A percentile compares a stretch with the other conserved stretches of the same genome.
These are phyloP conservation scores for Podospora pseudoanserina DNA, from an alignment of 495 filamentous ascomycete genomes.

Conservation along the genomic window DNA sequence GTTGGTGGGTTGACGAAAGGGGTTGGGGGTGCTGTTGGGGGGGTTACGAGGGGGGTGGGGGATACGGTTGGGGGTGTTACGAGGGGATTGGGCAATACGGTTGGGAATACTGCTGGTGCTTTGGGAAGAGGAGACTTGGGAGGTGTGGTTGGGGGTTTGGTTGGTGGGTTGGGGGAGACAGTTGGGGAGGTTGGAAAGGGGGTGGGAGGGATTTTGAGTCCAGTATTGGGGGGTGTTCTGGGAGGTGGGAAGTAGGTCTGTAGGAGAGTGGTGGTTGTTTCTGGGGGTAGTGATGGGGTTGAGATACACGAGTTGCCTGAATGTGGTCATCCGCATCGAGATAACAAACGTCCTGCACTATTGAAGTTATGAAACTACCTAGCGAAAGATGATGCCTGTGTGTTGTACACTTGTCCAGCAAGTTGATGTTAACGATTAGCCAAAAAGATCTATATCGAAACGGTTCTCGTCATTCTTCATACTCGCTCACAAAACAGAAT, in stretches of 20 bases:
- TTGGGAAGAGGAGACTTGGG: constrained; percentile 25
- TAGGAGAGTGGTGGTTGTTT: background rate
- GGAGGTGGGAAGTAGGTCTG: background rate
- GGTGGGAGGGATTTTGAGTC: constrained; percentile 6
- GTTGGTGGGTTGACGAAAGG: constrained; percentile 3
- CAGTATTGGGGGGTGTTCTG: constrained; percentile 5
- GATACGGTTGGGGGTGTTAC: constrained; percentile 13
- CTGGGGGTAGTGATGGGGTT: background rate
- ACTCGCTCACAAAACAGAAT: no score
- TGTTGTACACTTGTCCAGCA: no score
- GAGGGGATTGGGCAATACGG: constrained; percentile 15
- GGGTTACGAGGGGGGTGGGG: constrained; percentile 6
- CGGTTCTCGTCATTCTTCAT: no score
- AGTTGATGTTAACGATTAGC: no score
- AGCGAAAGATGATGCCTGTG: no score
- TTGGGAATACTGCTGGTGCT: constrained; percentile 24
- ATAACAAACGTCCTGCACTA: no score
- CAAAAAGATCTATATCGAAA: no score
- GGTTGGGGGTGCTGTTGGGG: background rate
- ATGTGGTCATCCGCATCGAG: no score
- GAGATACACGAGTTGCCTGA: background rate
- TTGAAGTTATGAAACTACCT: no score
- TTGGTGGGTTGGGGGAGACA: constrained; percentile 25
- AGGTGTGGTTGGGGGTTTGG: constrained; percentile 24
- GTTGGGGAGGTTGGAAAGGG: constrained; percentile 28